These are phyloP conservation scores for Penicillium diatomitis DNA, from an alignment of 495 filamentous ascomycete genomes.

Conservation along the genomic window DNA sequence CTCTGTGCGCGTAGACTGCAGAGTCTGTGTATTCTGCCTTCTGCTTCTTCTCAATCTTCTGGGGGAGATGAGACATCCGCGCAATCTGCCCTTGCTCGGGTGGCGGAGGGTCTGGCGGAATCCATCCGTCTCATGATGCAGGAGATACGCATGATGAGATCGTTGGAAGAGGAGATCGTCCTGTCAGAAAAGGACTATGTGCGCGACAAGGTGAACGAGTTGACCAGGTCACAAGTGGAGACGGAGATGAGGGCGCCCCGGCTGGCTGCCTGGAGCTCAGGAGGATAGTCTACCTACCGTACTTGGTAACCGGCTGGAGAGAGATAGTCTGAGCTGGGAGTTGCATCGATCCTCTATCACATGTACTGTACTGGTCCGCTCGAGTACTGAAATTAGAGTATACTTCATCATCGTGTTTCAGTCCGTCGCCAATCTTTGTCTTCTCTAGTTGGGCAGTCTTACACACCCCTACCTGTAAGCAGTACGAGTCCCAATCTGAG, in stretches of 20 bases:
- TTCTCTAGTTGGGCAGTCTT: no score
- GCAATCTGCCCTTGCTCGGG: conserved; percentile 27
- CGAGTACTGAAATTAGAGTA: no score
- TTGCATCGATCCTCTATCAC: no score
- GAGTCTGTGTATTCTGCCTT: conserved; percentile 28
- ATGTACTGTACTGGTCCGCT: no score
- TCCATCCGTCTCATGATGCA: conserved; percentile 32
- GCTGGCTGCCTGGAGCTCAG: conserved; percentile 18
- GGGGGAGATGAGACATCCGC: conserved; percentile 22
- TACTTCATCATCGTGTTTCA: no score
- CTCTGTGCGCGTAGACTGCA: conserved; percentile 30
- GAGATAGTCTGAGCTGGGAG: no score
- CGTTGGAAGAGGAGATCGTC: conserved; percentile 33
- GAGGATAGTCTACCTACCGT: background rate
- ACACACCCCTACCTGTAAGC: no score
- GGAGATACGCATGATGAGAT: conserved; percentile 33
- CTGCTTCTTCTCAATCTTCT: background rate
- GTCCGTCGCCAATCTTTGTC: no score
- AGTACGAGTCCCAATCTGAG: no score
- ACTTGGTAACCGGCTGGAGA: background rate
- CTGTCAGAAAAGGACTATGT: conserved; percentile 29
- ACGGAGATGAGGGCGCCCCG: conserved; percentile 3
- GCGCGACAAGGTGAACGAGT: conserved; percentile 22
- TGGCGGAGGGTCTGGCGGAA: conserved; percentile 21
- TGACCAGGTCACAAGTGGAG: conserved; percentile 10